Evolutionary conservation across 2,329 filamentous ascomycete genomes (phyloP), one percentile per base, ranked within the genome.

Genomic region (Chaetomium sp.): DNA sequence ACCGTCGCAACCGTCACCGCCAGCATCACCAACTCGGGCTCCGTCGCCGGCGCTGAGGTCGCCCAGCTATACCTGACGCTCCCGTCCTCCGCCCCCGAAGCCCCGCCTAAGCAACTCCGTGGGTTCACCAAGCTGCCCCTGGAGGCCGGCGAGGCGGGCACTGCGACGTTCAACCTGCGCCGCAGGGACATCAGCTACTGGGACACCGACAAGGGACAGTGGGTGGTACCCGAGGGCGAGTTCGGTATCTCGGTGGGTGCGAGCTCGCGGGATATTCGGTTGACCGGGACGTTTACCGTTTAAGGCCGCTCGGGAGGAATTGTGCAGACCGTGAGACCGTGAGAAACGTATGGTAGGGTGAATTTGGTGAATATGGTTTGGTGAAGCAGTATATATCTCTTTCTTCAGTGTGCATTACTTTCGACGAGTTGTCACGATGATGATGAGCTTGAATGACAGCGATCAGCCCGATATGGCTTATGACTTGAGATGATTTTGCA

Each of bases 181-280:
- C 74, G 81, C 42, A 77, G 81, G 50, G 85, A 88, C 66, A 59
- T 88, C 41, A 85, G 81, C 62, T 79, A 84, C 55, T 88, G 85
- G 85, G 80, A 87, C 66, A 70, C 76, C 0, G 68, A 70, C 0
- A 62, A 67, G 41, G 81, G 87, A 70, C 76, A 84, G 52, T 90
- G 86, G 86, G 63, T 76, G 3, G 66, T 81, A 46, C 77, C 79
- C 5, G 62, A 64, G 12, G 76, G 76, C 0, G 68, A 62, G 11
- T 78, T 78, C 61, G 69, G 60, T 0, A 65, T 79, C 36, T 67
- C 61, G 8, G 71, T 79, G 0, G 76, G 76, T 1, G 69, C 75
- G 2, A 78, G 75, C 57, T 78, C 75, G 53, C 66, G 76, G 41
- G 75, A 79, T 62, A 65, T 77, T 41, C 66, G 73, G 35, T 62